Base-by-base conservation (phyloP, 208 protist species). In the Trypanosoma boissoni region DNA sequence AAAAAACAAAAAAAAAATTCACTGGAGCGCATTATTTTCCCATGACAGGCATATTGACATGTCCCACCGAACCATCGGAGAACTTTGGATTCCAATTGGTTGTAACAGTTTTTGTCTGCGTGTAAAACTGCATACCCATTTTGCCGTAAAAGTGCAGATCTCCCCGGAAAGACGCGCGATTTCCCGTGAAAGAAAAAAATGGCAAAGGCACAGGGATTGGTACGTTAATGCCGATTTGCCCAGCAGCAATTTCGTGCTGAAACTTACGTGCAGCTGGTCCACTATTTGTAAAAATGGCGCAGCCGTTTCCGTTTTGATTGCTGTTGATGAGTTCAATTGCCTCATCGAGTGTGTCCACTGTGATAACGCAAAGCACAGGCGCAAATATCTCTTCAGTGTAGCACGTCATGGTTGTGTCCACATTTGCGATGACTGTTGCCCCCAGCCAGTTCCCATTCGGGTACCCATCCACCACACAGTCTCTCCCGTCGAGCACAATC, bases 171-270 rank as follows among this genome's bases (percentile, higher is more conserved):
- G 91, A 97, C 24, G 42, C 72, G 28, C 82, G 37, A 18, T 69
- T 87, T 28, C 93, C 94, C 26, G 94, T 97, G 80, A 97, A 97
- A 10, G 78, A 92, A 67, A 97, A 97, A 67, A 96, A 87, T 57
- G 94, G 90, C 7, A 97, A 68, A 27, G 94, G 94, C 34, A 97
- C 94, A 32, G 94, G 94, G 56, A 97, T 97, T 52, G 94, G 92
- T 10, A 97, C 63, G 62, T 97, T 97, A 74, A 97, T 83, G 46
- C 94, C 94, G 21, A 97, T 63, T 73, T 95, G 90, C 34, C 88
- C 88, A 32, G 76, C 86, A 54, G 92, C 85, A 37, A 96, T 66
- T 64, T 96, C 77, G 58, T 76, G 45, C 68, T 86, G 72, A 79
- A 86, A 97, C 68, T 97, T 94, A 32, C 92, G 71, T 23, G 93